Evolutionary conservation across 257 asterid species (phyloP).

Genomic region (Salvia splendens): DNA sequence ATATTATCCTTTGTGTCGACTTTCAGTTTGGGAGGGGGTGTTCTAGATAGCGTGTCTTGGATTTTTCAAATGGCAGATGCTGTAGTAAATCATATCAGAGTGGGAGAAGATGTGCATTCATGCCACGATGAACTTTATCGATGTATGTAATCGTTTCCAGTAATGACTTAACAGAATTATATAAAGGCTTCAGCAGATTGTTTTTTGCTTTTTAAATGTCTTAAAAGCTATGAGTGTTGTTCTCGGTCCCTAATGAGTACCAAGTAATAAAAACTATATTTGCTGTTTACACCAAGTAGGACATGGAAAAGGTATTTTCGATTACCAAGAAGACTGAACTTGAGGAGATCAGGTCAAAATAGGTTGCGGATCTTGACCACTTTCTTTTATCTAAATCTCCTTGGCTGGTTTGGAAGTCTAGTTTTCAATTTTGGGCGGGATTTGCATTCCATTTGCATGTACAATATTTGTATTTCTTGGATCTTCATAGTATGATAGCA

Average conservation of each 20-base stretch:
- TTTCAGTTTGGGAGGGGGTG: too few species aligned
- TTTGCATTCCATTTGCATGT: not conserved
- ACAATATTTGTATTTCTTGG: not conserved
- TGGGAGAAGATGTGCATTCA: not conserved
- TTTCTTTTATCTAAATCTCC: slow-evolving; percentile 12
- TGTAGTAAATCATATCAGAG: not conserved
- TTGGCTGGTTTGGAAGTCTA: not conserved
- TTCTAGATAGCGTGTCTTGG: too few species aligned
- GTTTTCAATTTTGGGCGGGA: not conserved
- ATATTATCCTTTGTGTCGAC: too few species aligned
- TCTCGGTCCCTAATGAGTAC: not conserved
- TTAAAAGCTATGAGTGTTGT: not conserved
- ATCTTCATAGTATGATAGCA: slow-evolving; percentile 14
- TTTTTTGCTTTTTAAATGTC: not conserved
- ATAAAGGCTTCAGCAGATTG: not conserved
- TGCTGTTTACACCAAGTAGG: slow-evolving; percentile 9
- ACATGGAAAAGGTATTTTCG: not conserved
- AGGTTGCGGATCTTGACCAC: slow-evolving; percentile 2
- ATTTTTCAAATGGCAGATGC: too few species aligned
- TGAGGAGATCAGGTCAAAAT: slow-evolving; percentile 3
- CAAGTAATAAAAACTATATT: not conserved
- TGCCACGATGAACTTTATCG: not conserved
- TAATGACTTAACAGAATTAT: not conserved
- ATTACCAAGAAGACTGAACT: not conserved
- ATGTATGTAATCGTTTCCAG: not conserved